Evolutionary conservation across 1,284 basidiomycete species (phyloP), one percentile per base, ranked within the genome.

Genomic region (Austropuccinia psidii): DNA sequence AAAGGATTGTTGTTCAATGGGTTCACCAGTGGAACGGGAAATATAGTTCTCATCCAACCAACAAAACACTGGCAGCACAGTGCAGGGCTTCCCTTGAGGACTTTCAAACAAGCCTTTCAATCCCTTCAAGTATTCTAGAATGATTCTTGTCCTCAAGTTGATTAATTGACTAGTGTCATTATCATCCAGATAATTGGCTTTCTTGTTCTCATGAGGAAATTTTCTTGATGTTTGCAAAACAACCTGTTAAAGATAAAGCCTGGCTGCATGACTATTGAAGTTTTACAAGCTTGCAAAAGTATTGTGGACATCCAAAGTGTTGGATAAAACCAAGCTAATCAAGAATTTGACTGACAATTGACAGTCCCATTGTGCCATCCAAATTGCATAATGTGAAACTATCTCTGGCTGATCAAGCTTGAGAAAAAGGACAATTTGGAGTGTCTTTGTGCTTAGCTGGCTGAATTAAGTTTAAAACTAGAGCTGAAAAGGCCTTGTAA

Each of bases 361-460:
- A 0, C 86, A 82, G 79, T 90, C 87, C 31, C 85, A 85, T 76
- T 85, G 85, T 0, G 87, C 84, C 27, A 97, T 81, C 93, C 93
- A 95, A 5, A 91, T 80, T 0, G 86, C 89, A 86, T 91, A 93
- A 65, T 85, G 84, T 74, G 88, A 86, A 3, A 87, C 85, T 57
- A 91, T 78, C 5, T 82, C 79, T 29, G 85, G 84, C 78, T 90
- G 87, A 50, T 85, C 84, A 76, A 85, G 86, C 68, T 83, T 84
- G 37, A 82, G 85, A 1, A 95, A 82, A 17, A 91, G 81, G 2
- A 83, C 79, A 55, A 89, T 84, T 80, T 95, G 87, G 75, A 87
- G 85, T 58, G 21, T 55, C 68, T 37, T 60, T 43, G 33, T 60
- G 41, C 43, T 57, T 47, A n/a, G 68, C 68, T 52, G 33, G 21